phyloP scores from a whole-genome alignment of 768 basidiomycete genomes.

The Boletus pseudopeckii region DNA sequence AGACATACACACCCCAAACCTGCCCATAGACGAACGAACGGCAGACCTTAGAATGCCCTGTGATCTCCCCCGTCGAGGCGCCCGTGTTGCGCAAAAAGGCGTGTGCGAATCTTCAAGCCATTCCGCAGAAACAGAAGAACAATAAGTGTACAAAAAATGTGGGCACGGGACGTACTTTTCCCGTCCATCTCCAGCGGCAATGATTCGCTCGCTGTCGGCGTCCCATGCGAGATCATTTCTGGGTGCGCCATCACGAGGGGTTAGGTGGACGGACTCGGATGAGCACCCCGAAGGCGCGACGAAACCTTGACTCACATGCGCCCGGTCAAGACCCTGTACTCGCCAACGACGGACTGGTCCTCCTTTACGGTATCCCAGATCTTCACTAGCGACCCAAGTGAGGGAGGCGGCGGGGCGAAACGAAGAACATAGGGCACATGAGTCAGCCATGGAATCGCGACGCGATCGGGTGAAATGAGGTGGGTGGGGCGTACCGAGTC shows the following conservation, averaged over 20 bases:
- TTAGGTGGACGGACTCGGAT: not conserved
- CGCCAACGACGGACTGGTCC: slow-evolving; percentile 78
- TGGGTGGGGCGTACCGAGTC: slow-evolving; percentile 56
- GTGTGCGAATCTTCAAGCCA: slow-evolving; percentile 61
- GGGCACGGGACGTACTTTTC: slow-evolving; percentile 57
- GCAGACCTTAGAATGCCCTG: slow-evolving; percentile 81
- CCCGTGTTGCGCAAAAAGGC: slow-evolving; percentile 85
- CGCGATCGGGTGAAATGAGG: not conserved
- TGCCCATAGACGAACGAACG: not conserved
- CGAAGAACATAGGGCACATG: not conserved
- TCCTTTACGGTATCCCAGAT: slow-evolving; percentile 93
- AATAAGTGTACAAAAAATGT: not conserved
- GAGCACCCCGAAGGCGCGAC: not conserved
- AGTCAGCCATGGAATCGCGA: not conserved
- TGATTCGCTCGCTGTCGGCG: slow-evolving; percentile 92
- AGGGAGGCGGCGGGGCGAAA: too few species aligned
- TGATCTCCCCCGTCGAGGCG: slow-evolving; percentile 82
- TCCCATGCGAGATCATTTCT: slow-evolving; percentile 98
- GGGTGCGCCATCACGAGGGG: not conserved
- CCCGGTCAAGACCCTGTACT: slow-evolving; percentile 73
- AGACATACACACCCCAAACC: not conserved
- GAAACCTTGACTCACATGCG: slow-evolving; percentile 48
- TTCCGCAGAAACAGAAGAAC: not conserved
- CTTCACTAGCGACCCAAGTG: slow-evolving; percentile 48
- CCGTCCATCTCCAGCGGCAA: slow-evolving; percentile 88